These are phyloP conservation scores for Suhomyces yuchorum DNA, from an alignment of 1,139 yeast species.

Conservation along the genomic window DNA sequence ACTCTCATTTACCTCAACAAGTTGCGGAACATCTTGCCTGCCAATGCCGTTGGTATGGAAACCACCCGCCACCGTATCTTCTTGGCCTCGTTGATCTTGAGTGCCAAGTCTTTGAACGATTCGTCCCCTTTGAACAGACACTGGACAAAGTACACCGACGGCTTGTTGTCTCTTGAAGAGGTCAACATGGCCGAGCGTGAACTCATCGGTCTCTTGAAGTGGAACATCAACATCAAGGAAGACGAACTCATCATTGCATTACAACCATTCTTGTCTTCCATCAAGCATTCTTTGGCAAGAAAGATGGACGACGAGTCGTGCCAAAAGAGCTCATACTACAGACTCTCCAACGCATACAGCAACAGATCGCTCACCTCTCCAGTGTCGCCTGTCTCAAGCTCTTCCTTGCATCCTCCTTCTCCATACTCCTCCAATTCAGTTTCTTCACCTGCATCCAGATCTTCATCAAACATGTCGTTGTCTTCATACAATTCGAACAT, in stretches of 20 bases:
- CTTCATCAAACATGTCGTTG: slow-evolving; percentile 20
- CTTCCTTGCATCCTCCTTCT: slow-evolving; percentile 18
- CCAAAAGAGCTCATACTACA: slow-evolving; percentile 42
- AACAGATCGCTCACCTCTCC: slow-evolving; percentile 15
- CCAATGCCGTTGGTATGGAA: slow-evolving; percentile 89
- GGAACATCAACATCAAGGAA: slow-evolving; percentile 75
- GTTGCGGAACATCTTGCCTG: slow-evolving; percentile 74
- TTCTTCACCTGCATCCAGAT: slow-evolving; percentile 17
- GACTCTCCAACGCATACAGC: slow-evolving; percentile 34
- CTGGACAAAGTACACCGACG: slow-evolving; percentile 92
- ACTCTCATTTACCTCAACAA: slow-evolving; percentile 80
- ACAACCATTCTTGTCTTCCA: slow-evolving; percentile 74
- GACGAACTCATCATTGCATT: slow-evolving; percentile 69
- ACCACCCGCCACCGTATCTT: slow-evolving; percentile 93
- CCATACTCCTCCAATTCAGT: slow-evolving; percentile 13
- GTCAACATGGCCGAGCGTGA: slow-evolving; percentile 93
- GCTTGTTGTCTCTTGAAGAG: slow-evolving; percentile 71
- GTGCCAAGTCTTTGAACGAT: slow-evolving; percentile 91
- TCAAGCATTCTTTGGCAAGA: slow-evolving; percentile 44
- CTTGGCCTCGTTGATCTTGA: slow-evolving; percentile 80
- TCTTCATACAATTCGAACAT: slow-evolving; percentile 21
- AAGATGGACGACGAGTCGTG: slow-evolving; percentile 35
- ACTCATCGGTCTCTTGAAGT: slow-evolving; percentile 73
- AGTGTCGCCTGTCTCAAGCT: slow-evolving; percentile 18
- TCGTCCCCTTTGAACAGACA: slow-evolving; percentile 93